A percentile compares a stretch with the other conserved stretches of the same genome.
These are phyloP conservation scores for Colletotrichum lindemuthianum DNA, from an alignment of 2,329 filamentous ascomycete species.

Conservation along the genomic window DNA sequence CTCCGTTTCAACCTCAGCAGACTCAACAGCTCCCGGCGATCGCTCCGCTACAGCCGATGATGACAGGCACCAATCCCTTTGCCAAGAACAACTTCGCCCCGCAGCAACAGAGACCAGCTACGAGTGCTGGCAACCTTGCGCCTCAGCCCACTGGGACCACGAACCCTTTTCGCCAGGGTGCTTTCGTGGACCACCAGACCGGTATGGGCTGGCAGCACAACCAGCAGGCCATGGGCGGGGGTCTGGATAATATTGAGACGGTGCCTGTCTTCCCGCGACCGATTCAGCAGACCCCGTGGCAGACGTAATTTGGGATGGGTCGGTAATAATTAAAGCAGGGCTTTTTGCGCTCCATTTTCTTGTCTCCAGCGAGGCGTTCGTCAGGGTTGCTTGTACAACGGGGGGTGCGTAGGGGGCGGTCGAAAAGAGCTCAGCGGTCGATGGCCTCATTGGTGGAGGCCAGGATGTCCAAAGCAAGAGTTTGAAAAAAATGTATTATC, in stretches of 20 bases:
- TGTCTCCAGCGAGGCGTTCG: conserved; percentile 48
- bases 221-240: conserved; percentile 82
- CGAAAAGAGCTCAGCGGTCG: conserved; percentile 1
- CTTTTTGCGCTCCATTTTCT: conserved; percentile 38
- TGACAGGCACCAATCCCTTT: conserved; percentile 70
- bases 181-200: conserved; percentile 88
- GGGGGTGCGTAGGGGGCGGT: conserved; percentile 39
- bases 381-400: conserved; percentile 38
- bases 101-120: conserved; percentile 56
- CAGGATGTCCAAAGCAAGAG: conserved; percentile 4
- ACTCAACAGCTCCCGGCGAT: conserved; percentile 45
- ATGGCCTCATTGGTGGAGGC: conserved; percentile 5
- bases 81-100: conserved; percentile 55
- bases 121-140: conserved; percentile 61
- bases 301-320: conserved; percentile 44
- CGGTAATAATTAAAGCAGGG: conserved; percentile 34
- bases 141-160: conserved; percentile 88
- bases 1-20: conserved; percentile 57
- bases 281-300: conserved; percentile 70
- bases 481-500: conserved; percentile 33
- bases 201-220: conserved; percentile 89
- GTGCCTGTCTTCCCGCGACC: conserved; percentile 88
- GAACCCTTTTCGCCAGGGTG: conserved; percentile 93
- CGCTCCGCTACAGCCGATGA: conserved; percentile 57
- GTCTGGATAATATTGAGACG: conserved; percentile 81